phyloP scores from a whole-genome alignment of 1,284 basidiomycete species.

The Paramarasmius palmivorus region DNA sequence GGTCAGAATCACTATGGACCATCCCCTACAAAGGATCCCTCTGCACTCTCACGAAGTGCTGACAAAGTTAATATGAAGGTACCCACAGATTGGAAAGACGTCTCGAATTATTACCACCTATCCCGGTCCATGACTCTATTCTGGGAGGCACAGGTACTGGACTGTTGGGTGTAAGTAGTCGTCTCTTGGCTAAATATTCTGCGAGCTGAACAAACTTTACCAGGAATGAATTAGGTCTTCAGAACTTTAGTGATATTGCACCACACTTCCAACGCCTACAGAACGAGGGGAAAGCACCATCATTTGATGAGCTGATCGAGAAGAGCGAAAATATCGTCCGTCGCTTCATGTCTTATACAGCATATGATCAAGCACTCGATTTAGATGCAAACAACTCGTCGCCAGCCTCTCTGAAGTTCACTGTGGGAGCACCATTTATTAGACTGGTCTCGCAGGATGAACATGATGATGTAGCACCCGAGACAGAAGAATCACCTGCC shows the following conservation, averaged over 20 bases:
- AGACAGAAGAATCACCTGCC: too few relatives aligned
- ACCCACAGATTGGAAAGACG: neutral
- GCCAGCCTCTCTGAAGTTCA: too few relatives aligned
- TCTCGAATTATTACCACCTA: neutral
- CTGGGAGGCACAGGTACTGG: conserved; percentile 3
- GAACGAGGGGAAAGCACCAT: too few relatives aligned
- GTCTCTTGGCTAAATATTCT: neutral
- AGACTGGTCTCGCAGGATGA: too few relatives aligned
- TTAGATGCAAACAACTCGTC: too few relatives aligned
- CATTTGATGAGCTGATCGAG: too few relatives aligned
- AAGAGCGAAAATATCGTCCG: too few relatives aligned
- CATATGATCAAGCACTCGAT: too few relatives aligned
- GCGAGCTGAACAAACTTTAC: neutral
- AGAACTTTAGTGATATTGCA: neutral
- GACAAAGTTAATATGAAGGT: neutral
- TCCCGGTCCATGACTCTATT: neutral
- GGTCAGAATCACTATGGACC: neutral
- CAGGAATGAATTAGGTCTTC: neutral
- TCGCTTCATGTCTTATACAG: too few relatives aligned
- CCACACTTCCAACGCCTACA: too few relatives aligned
- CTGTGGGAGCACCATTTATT: too few relatives aligned
- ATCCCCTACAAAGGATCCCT: neutral
- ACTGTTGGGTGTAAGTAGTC: neutral
- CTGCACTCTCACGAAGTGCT: neutral
- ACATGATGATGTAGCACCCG: too few relatives aligned